These are phyloP conservation scores for Cenchrus purpureus DNA, from an alignment of 176 grass and related monocot species.

Conservation along the genomic window DNA sequence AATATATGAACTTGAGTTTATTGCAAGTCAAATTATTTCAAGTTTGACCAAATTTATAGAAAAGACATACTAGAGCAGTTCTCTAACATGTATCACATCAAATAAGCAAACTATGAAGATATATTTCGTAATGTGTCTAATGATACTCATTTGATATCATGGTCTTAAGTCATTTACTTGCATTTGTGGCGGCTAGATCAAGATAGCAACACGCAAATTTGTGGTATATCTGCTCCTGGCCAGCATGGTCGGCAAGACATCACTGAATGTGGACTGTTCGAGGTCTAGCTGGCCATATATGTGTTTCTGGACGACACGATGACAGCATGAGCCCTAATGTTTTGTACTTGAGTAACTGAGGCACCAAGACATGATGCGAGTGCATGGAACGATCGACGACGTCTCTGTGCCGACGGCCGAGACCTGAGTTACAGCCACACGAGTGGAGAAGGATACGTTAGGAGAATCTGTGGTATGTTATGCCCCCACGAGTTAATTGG, in stretches of 20 bases:
- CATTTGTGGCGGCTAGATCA: not conserved
- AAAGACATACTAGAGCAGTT: no score
- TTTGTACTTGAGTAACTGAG: not conserved
- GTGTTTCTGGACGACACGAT: not conserved
- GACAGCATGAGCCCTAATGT: not conserved
- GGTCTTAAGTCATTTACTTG: not conserved
- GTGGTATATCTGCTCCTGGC: no score
- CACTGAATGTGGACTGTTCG: not conserved
- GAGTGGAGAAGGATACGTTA: not conserved
- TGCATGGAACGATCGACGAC: not conserved
- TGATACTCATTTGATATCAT: no score
- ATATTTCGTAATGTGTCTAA: no score
- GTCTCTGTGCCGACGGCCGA: not conserved
- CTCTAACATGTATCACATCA: no score
- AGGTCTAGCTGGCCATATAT: no score
- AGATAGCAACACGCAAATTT: not conserved
- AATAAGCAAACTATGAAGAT: no score
- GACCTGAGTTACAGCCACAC: not conserved
- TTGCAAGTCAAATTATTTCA: no score
- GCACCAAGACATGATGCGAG: not conserved
- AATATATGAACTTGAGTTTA: no score
- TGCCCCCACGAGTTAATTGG: not conserved
- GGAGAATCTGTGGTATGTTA: not conserved
- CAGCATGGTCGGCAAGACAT: not conserved
- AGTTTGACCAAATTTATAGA: no score